Conservation (phyloP, 257 asterid species). For the Leptodermis oblonga region DNA sequence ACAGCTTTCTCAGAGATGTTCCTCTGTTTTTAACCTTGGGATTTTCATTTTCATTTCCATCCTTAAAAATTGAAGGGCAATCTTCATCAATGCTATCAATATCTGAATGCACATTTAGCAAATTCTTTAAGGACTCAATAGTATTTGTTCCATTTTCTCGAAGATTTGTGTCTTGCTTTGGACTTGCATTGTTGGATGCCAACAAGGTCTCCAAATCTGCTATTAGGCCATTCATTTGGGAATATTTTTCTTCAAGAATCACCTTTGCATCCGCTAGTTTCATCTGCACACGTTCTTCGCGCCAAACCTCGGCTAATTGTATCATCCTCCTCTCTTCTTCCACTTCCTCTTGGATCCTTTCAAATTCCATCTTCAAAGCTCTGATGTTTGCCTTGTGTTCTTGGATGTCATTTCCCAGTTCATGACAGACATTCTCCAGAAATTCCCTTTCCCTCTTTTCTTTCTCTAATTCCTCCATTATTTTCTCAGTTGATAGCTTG, state of each 20-base stretch:
- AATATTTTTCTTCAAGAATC: slow-evolving; percentile 42
- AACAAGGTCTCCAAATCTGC: slow-evolving; percentile 31
- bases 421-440: slow-evolving; percentile 30
- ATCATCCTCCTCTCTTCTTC: slow-evolving; percentile 48
- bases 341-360: slow-evolving; percentile 32
- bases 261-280: slow-evolving; percentile 49
- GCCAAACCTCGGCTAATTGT: slow-evolving; percentile 56
- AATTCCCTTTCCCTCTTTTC: slow-evolving; percentile 41
- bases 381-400: slow-evolving; percentile 30
- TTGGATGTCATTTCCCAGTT: slow-evolving; percentile 36
- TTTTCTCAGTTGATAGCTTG: slow-evolving; percentile 27
- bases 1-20: slow-evolving; percentile 23
- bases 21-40: slow-evolving; percentile 23
- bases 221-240: slow-evolving; percentile 32
- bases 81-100: background rate
- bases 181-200: slow-evolving; percentile 15
- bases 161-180: slow-evolving; percentile 21
- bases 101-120: slow-evolving; percentile 1
- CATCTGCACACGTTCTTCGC: slow-evolving; percentile 50
- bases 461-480: slow-evolving; percentile 20
- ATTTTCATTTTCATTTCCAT: slow-evolving; percentile 10
- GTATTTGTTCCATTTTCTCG: slow-evolving; percentile 9
- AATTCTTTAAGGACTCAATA: background rate
- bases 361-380: slow-evolving; percentile 27
- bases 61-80: slow-evolving; percentile 10